A percentile compares a stretch with the other conserved stretches of the same genome.
These are phyloP conservation scores for Fusarium anguioides DNA, from an alignment of 2,329 filamentous ascomycete species.

Conservation along the genomic window DNA sequence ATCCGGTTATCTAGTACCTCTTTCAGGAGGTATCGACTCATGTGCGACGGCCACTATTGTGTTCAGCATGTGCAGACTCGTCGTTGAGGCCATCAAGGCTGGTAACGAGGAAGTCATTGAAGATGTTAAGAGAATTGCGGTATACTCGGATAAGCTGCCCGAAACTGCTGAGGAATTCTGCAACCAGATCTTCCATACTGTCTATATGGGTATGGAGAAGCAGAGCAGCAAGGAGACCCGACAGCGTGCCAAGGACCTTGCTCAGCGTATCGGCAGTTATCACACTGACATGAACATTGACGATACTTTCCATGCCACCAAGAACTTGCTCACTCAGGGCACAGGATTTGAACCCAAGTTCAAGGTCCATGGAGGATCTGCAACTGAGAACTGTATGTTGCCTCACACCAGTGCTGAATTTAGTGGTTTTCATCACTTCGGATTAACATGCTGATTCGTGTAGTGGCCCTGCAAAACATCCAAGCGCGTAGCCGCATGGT, in stretches of 20 bases:
- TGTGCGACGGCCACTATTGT: slow-evolving; percentile 43
- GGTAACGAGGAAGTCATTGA: slow-evolving; percentile 49
- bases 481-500: slow-evolving; percentile 32
- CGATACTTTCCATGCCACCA: slow-evolving; percentile 63
- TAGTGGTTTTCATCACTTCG: background rate
- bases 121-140: slow-evolving; percentile 48
- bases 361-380: slow-evolving; percentile 69
- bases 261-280: slow-evolving; percentile 73
- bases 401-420: background rate
- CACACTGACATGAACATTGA: slow-evolving; percentile 83
- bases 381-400: slow-evolving; percentile 54
- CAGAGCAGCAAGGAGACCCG: slow-evolving; percentile 75
- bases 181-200: slow-evolving; percentile 51
- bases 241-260: slow-evolving; percentile 70
- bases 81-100: slow-evolving; percentile 44
- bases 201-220: slow-evolving; percentile 73
- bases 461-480: slow-evolving; percentile 27
- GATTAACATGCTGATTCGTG: slow-evolving; percentile 48
- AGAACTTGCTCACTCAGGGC: slow-evolving; percentile 66
- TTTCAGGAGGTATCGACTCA: slow-evolving; percentile 40
- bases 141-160: slow-evolving; percentile 52
- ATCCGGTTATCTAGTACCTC: slow-evolving; percentile 20
- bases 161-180: slow-evolving; percentile 67
- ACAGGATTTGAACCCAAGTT: slow-evolving; percentile 63
- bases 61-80: slow-evolving; percentile 66